Percentiles rank a stretch among this genome's conserved stretches.
phyloP scores from a whole-genome alignment of 192 early-diverging fungal genomes.

The Backusella liffmaniae region DNA sequence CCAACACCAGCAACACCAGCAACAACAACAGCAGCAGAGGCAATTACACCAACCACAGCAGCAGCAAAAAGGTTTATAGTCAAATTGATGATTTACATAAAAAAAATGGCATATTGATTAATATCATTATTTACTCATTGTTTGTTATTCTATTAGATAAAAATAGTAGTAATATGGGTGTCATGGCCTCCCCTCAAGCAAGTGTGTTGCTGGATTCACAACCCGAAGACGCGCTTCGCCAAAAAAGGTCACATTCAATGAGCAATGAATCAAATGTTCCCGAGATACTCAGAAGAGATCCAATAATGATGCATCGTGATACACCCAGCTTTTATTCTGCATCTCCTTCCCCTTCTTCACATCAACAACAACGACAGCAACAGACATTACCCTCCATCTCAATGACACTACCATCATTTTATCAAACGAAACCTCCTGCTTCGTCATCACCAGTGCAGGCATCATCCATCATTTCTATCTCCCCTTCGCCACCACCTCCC shows the following conservation, averaged over 20 bases:
- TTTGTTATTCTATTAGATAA: neutral
- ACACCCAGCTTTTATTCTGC: neutral
- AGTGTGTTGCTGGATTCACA: neutral
- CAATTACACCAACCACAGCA: neutral
- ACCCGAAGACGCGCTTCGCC: neutral
- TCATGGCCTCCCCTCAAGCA: neutral
- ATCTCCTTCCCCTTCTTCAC: neutral
- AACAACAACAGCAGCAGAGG: too few relatives aligned
- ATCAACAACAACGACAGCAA: neutral
- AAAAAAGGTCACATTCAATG: conserved; percentile 2
- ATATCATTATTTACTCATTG: neutral
- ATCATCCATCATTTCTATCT: neutral
- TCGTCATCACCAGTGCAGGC: neutral
- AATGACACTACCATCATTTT: neutral
- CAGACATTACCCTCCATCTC: neutral
- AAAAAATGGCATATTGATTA: neutral
- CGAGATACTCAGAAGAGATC: neutral
- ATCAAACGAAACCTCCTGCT: neutral
- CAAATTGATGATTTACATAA: too few relatives aligned
- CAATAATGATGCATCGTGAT: neutral
- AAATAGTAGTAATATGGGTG: neutral
- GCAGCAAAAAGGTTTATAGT: neutral
- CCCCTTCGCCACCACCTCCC: neutral
- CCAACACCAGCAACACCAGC: fast-evolving
- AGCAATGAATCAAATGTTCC: neutral